These are phyloP conservation scores for Picea glauca DNA, from an alignment of 75 land plant genomes.

Conservation along the genomic window DNA sequence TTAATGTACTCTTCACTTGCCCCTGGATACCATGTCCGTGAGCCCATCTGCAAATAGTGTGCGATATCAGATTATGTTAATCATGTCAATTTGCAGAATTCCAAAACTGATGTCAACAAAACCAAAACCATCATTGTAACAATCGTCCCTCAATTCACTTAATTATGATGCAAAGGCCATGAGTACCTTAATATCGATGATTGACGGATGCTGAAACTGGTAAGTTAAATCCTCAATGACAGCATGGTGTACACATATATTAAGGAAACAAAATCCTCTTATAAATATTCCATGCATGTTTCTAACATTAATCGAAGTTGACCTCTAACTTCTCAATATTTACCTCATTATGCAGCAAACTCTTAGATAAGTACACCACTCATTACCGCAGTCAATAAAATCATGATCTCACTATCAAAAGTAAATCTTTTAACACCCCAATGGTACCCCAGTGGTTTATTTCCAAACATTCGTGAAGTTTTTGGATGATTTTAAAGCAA, in stretches of 20 bases:
- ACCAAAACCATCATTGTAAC: background rate
- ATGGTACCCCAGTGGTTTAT: background rate
- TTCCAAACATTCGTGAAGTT: background rate
- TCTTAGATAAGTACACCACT: background rate
- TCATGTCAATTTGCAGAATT: background rate
- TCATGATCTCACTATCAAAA: background rate
- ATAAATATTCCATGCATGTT: background rate
- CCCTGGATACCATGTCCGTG: slow-evolving; percentile 76
- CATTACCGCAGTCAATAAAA: background rate
- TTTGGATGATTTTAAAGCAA: background rate
- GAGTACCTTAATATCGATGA: slow-evolving; percentile 25
- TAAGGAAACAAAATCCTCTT: slow-evolving; percentile 17
- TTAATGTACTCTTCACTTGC: slow-evolving; percentile 63
- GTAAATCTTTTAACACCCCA: background rate
- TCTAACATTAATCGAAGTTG: background rate
- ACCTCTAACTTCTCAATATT: background rate
- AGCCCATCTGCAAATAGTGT: slow-evolving; percentile 53
- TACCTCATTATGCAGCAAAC: background rate
- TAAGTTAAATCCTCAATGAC: slow-evolving; percentile 45
- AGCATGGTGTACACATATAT: slow-evolving; percentile 26
- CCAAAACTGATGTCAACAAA: slow-evolving; percentile 3
- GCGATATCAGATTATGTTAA: background rate
- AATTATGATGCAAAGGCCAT: background rate
- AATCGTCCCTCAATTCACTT: background rate
- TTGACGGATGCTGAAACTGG: slow-evolving; percentile 20